Evolutionary conservation across 2,329 filamentous ascomycete genomes (phyloP).

Genomic region (Whalleya microplaca): DNA sequence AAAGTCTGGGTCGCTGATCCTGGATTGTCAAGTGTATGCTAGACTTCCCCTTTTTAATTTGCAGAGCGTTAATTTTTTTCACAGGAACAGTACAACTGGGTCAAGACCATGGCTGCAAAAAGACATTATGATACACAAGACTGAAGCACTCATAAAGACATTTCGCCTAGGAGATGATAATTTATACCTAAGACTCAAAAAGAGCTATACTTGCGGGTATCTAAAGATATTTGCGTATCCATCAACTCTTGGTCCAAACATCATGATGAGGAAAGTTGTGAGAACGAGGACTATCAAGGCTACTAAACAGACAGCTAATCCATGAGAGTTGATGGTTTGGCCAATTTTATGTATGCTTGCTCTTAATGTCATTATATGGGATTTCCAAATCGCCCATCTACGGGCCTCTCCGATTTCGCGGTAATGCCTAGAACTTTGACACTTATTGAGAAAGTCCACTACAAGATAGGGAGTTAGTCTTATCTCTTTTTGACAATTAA

Average conservation of each 20-base stretch:
- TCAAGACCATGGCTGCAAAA: not conserved
- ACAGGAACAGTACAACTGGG: not conserved
- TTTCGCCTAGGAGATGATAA: not conserved
- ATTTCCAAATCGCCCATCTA: not conserved
- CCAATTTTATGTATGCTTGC: not conserved
- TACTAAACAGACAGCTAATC: not conserved
- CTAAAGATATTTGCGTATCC: not conserved
- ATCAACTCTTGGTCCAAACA: not conserved
- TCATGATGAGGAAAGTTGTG: not conserved
- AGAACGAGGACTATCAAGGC: not conserved
- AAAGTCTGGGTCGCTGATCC: slow-evolving; percentile 1
- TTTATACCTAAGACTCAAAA: not conserved
- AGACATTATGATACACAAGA: not conserved
- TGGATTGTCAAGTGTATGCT: not conserved
- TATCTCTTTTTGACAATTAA: no score
- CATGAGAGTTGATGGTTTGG: not conserved
- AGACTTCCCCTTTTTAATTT: not conserved
- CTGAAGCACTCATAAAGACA: not conserved
- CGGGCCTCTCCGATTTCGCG: not conserved
- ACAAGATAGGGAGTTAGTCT: no score
- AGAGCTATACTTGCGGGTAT: not conserved
- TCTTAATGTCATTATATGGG: not conserved
- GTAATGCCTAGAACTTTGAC: not conserved
- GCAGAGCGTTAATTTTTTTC: not conserved
- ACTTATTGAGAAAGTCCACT: not conserved